Conservation (phyloP, 1,139 yeast genomes). For the Ogataea hybrid region DNA sequence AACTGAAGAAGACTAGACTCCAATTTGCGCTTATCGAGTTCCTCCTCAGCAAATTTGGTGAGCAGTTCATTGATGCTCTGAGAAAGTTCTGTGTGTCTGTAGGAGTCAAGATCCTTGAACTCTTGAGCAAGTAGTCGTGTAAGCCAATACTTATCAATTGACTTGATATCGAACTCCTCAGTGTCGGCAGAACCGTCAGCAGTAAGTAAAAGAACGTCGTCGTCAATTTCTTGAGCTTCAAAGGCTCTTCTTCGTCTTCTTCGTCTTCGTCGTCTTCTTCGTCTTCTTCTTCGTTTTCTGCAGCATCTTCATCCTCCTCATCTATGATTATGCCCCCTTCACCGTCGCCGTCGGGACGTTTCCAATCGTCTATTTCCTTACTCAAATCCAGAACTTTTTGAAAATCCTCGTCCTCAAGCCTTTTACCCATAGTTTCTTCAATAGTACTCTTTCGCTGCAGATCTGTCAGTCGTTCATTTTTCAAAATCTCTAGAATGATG, state of each 20-base stretch:
- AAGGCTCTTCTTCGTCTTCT: constrained; percentile 11
- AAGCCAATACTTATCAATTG: constrained; percentile 52
- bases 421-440: constrained; percentile 47
- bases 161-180: constrained; percentile 15
- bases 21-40: constrained; percentile 41
- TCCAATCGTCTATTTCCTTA: constrained; percentile 58
- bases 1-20: constrained; percentile 52
- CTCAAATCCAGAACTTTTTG: constrained; percentile 52
- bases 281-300: constrained; percentile 30
- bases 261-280: constrained; percentile 21
- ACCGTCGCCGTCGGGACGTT: constrained; percentile 30
- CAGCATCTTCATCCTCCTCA: constrained; percentile 36
- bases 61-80: constrained; percentile 33
- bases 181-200: constrained; percentile 1
- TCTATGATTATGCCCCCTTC: constrained; percentile 45
- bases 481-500: constrained; percentile 57
- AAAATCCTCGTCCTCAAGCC: constrained; percentile 47
- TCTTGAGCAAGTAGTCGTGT: constrained; percentile 40
- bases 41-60: constrained; percentile 30
- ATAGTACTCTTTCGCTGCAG: constrained; percentile 35
- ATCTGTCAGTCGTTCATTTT: constrained; percentile 46
- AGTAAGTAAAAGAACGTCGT: constrained; percentile 20
- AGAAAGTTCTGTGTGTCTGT: constrained; percentile 27
- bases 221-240: constrained; percentile 14
- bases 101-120: constrained; percentile 37